These are phyloP conservation scores for Apium graveolens DNA, from an alignment of 129 eudicot genomes.

Conservation along the genomic window DNA sequence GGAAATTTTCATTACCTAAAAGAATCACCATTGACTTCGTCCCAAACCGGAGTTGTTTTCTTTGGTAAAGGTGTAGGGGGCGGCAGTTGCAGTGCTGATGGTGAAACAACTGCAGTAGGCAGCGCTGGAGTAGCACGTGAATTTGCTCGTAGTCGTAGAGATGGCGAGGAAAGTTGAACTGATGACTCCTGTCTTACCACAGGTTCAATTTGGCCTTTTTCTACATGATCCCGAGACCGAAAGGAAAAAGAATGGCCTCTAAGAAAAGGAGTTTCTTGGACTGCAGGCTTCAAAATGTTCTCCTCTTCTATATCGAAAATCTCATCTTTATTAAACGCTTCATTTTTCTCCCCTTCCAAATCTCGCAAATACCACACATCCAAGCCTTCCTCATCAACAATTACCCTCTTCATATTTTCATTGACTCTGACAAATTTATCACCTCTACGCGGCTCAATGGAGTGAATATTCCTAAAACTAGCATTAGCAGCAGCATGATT, in stretches of 20 bases:
- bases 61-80: constrained; percentile 31
- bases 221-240: constrained; percentile 23
- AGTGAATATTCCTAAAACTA: constrained; percentile 11
- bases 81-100: constrained; percentile 27
- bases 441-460: constrained; percentile 14
- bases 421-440: constrained; percentile 40
- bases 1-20: constrained; percentile 45
- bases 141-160: constrained; percentile 29
- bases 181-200: constrained; percentile 21
- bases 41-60: constrained; percentile 53
- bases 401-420: constrained; percentile 47
- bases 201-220: constrained; percentile 16
- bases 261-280: constrained; percentile 51
- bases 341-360: constrained; percentile 28
- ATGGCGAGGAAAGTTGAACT: constrained; percentile 18
- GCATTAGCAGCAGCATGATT: constrained; percentile 14
- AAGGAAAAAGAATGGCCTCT: constrained; percentile 63
- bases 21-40: constrained; percentile 59
- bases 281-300: constrained; percentile 29
- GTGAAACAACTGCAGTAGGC: background rate
- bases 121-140: constrained; percentile 13
- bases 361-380: constrained; percentile 87
- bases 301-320: constrained; percentile 26
- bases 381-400: constrained; percentile 88
- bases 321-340: constrained; percentile 25